Percentiles rank a stretch among this genome's conserved stretches.
These are phyloP conservation scores for Nakaseomyces bracarensis DNA, from an alignment of 1,139 yeast species.

Conservation along the genomic window DNA sequence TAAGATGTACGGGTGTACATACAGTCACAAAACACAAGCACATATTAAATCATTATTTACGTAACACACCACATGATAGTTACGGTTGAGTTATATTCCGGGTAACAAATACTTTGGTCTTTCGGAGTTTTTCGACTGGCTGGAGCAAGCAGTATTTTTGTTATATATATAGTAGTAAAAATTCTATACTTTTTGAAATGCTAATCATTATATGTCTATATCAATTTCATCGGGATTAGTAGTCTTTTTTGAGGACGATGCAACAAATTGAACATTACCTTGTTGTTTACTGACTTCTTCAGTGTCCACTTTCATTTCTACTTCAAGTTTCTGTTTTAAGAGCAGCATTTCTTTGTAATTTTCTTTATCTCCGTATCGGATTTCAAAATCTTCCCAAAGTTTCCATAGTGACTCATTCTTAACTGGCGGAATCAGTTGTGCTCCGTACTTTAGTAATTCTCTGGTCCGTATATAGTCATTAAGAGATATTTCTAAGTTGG, in stretches of 20 bases:
- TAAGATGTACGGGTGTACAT: background rate
- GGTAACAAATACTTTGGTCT: too few species aligned
- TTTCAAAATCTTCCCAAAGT: conserved; percentile 67
- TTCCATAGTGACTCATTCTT: conserved; percentile 42
- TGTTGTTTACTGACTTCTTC: conserved; percentile 29
- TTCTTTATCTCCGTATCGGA: conserved; percentile 59
- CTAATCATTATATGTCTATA: conserved; percentile 37
- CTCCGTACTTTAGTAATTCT: conserved; percentile 44
- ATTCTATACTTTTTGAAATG: too few species aligned
- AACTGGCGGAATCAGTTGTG: conserved; percentile 40
- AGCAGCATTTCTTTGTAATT: conserved; percentile 71
- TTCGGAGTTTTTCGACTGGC: too few species aligned
- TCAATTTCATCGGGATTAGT: conserved; percentile 62
- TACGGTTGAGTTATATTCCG: too few species aligned
- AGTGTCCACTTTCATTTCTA: conserved; percentile 35
- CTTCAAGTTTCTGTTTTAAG: conserved; percentile 47
- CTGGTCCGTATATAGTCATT: conserved; percentile 44
- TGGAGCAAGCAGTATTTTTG: too few species aligned
- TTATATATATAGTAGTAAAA: too few species aligned
- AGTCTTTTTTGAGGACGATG: conserved; percentile 18
- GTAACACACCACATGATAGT: too few species aligned
- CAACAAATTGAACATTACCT: conserved; percentile 44
- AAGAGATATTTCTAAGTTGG: conserved; percentile 27
- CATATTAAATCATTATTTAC: too few species aligned
- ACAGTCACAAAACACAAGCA: background rate